These are phyloP conservation scores for Arabis alpina DNA, from an alignment of 345 rosid species.

Conservation along the genomic window DNA sequence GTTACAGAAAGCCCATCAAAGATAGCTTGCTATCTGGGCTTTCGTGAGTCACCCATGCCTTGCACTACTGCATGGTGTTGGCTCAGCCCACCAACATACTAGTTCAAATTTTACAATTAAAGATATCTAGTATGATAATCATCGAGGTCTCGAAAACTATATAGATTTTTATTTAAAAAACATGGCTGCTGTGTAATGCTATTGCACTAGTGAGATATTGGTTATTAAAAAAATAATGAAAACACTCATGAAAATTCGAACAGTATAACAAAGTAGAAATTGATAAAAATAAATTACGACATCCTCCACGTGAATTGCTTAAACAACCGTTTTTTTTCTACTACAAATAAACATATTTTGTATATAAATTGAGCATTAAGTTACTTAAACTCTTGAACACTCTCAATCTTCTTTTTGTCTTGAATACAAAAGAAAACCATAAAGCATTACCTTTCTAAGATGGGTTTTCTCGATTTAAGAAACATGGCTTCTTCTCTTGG, in stretches of 20 bases:
- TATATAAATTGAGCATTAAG: conserved; percentile 20
- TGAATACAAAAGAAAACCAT: conserved; percentile 13
- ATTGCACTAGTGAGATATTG: background rate
- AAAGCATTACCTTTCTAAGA: conserved; percentile 25
- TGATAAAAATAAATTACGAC: background rate
- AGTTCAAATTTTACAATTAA: background rate
- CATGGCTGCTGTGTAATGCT: no score
- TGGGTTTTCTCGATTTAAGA: conserved; percentile 38
- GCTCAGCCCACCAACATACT: background rate
- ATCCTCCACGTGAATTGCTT: conserved; percentile 13
- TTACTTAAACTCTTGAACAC: conserved; percentile 16
- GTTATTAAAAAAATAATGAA: background rate
- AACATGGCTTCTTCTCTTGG: conserved; percentile 61
- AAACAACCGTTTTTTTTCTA: background rate
- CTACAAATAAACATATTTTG: conserved; percentile 22
- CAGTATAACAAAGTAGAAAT: conserved; percentile 5
- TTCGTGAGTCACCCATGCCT: conserved; percentile 14
- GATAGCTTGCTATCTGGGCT: conserved; percentile 31
- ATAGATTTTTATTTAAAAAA: no score
- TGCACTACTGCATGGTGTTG: conserved; percentile 23
- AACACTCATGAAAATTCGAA: background rate
- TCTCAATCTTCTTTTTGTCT: conserved; percentile 17
- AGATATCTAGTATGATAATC: no score
- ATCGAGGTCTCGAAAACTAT: no score
- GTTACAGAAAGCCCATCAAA: background rate